phyloP scores from a whole-genome alignment of 768 basidiomycete species.

The Termitomyces sp. region DNA sequence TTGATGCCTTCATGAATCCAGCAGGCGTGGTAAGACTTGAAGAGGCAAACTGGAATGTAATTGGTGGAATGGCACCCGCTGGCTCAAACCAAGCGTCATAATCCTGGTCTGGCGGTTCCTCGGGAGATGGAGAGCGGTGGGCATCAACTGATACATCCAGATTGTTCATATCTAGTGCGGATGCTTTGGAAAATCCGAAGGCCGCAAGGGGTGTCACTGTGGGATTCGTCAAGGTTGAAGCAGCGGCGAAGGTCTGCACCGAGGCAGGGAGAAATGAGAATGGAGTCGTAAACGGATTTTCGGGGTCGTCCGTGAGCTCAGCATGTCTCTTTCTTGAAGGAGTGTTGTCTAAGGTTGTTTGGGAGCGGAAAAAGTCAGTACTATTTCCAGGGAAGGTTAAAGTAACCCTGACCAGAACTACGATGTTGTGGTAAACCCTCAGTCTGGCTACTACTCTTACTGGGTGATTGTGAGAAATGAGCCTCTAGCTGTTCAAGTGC shows the following conservation, averaged over 20 bases:
- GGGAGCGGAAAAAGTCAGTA: not conserved
- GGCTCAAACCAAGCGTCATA: constrained; percentile 47
- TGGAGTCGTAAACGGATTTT: constrained; percentile 33
- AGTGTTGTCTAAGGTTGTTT: not conserved
- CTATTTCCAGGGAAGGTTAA: no score
- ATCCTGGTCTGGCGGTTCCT: constrained; percentile 31
- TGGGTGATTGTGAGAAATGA: constrained; percentile 20
- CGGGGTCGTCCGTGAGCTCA: constrained; percentile 29
- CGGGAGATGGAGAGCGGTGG: constrained; percentile 33
- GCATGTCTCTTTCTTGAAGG: not conserved
- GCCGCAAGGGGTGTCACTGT: not conserved
- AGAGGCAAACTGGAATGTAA: constrained; percentile 33
- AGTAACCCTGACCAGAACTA: constrained; percentile 2
- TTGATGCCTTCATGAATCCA: constrained; percentile 27
- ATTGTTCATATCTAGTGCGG: constrained; percentile 11
- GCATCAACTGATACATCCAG: constrained; percentile 10
- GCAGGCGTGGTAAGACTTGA: constrained; percentile 9
- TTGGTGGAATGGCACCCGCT: constrained; percentile 17
- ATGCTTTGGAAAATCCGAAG: constrained; percentile 23
- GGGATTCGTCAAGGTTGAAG: constrained; percentile 8
- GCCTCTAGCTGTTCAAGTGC: constrained; percentile 51
- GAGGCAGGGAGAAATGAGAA: constrained; percentile 9
- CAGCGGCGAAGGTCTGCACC: constrained; percentile 6
- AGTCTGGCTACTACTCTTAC: constrained; percentile 2
- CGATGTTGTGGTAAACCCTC: not conserved